Percentiles rank a stretch among this genome's conserved stretches.
These are phyloP conservation scores for Yamadazyma paraphyllophila DNA, from an alignment of 805 yeast species.

Conservation along the genomic window DNA sequence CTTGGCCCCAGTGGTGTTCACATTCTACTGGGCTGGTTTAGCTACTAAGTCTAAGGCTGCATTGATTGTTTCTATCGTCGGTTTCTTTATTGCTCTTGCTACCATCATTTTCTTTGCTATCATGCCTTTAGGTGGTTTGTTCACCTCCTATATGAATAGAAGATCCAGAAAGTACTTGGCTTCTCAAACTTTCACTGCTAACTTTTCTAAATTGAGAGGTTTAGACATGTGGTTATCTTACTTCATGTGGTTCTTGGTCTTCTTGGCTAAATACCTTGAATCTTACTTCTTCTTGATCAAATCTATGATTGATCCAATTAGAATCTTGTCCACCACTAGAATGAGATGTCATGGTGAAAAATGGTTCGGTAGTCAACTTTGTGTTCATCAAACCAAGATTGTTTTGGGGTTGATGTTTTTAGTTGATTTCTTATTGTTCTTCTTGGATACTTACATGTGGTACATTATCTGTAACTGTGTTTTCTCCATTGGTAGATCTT, in stretches of 20 bases:
- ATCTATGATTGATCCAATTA: slow-evolving; percentile 91
- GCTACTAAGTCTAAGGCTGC: slow-evolving; percentile 69
- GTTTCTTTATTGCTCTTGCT: slow-evolving; percentile 82
- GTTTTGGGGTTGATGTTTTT: slow-evolving; percentile 89
- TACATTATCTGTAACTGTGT: slow-evolving; percentile 92
- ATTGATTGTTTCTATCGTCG: slow-evolving; percentile 75
- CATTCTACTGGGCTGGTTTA: slow-evolving; percentile 76
- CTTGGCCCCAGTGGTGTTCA: slow-evolving; percentile 82
- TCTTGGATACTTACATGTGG: slow-evolving; percentile 99
- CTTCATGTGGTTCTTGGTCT: slow-evolving; percentile 84
- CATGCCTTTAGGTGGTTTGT: slow-evolving; percentile 96
- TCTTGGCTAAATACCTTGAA: slow-evolving; percentile 84
- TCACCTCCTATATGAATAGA: slow-evolving; percentile 87
- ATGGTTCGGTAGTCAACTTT: slow-evolving; percentile 76
- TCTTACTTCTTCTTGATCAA: slow-evolving; percentile 89
- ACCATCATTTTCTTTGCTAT: slow-evolving; percentile 84
- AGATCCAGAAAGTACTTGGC: slow-evolving; percentile 86
- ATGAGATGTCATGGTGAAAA: slow-evolving; percentile 96
- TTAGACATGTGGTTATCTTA: slow-evolving; percentile 96
- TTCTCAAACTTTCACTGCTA: slow-evolving; percentile 94
- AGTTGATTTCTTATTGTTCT: slow-evolving; percentile 92
- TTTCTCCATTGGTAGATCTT: slow-evolving; percentile 96
- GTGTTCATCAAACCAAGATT: slow-evolving; percentile 84
- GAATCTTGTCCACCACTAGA: slow-evolving; percentile 76
- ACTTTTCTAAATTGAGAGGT: slow-evolving; percentile 76